A percentile compares a stretch with the other conserved stretches of the same genome.
Evolutionary conservation across 225 moss, liverwort and hornwort species (phyloP).

Genomic region (Pseudoscleropodium purum): DNA sequence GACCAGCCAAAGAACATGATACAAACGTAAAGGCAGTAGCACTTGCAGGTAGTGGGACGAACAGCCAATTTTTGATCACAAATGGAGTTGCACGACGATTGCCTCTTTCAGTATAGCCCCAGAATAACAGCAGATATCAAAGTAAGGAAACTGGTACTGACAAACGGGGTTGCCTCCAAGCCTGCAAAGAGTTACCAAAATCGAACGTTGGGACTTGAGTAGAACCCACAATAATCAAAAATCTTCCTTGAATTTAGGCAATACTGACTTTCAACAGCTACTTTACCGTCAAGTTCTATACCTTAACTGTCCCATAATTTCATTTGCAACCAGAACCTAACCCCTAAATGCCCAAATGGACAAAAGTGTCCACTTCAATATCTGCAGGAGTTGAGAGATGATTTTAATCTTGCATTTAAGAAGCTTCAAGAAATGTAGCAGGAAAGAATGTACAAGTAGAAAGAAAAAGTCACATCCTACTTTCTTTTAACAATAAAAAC

Average conservation of each 20-base stretch:
- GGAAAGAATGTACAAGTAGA: neutral
- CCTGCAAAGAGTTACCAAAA: constrained; percentile 3
- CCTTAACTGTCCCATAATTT: neutral
- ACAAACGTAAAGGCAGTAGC: neutral
- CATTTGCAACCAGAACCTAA: neutral
- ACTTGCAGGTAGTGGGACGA: neutral
- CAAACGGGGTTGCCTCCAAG: constrained; percentile 19
- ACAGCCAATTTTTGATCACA: neutral
- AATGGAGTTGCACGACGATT: neutral
- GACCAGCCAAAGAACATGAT: constrained; percentile 26
- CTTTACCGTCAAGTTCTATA: neutral
- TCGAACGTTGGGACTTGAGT: neutral
- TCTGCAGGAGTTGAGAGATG: neutral
- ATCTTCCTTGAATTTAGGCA: neutral
- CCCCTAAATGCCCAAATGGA: neutral
- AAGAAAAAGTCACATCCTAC: neutral
- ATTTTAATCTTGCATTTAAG: neutral
- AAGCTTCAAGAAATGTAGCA: neutral
- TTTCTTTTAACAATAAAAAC: neutral
- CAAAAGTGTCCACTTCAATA: neutral
- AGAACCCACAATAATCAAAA: neutral
- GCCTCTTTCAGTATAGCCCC: neutral
- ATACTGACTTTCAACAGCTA: neutral
- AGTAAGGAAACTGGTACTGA: constrained; percentile 4
- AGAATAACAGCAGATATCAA: neutral